A percentile compares a stretch with the other conserved stretches of the same genome.
phyloP scores from a whole-genome alignment of 2,329 filamentous ascomycete species.

The Fusarium luffae region DNA sequence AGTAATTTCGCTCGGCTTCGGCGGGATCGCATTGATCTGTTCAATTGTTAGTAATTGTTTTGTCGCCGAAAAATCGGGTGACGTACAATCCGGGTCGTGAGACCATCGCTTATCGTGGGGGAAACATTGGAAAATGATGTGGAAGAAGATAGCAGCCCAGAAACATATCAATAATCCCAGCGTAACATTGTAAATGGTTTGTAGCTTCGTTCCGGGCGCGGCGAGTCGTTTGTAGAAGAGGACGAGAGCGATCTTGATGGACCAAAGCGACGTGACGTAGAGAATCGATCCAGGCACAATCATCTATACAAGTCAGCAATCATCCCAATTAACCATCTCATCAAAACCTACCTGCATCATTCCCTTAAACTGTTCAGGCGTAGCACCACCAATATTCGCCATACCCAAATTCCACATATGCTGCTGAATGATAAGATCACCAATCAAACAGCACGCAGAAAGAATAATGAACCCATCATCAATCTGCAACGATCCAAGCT shows the following conservation, averaged over 20 bases:
- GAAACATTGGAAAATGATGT: slow-evolving; percentile 55
- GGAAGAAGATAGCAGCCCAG: slow-evolving; percentile 51
- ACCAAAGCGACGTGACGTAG: slow-evolving; percentile 55
- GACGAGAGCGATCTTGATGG: slow-evolving; percentile 55
- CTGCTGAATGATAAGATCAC: slow-evolving; percentile 40
- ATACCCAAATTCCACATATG: slow-evolving; percentile 44
- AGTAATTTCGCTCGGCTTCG: slow-evolving; percentile 36
- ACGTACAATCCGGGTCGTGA: background rate
- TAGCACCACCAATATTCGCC: slow-evolving; percentile 40
- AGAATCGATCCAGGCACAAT: slow-evolving; percentile 55
- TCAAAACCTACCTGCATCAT: slow-evolving; percentile 40
- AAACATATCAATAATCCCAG: slow-evolving; percentile 47
- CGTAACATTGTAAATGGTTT: slow-evolving; percentile 52
- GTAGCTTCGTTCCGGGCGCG: slow-evolving; percentile 49
- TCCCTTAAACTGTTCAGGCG: slow-evolving; percentile 37
- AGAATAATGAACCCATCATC: slow-evolving; percentile 38
- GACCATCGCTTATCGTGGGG: slow-evolving; percentile 50
- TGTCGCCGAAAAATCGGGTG: too few relatives aligned
- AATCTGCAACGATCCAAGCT: slow-evolving; percentile 27
- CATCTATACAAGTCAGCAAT: slow-evolving; percentile 42
- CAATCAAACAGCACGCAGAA: slow-evolving; percentile 36
- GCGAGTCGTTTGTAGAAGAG: slow-evolving; percentile 56
- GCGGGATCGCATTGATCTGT: slow-evolving; percentile 32
- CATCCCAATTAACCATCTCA: too few relatives aligned
- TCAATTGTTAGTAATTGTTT: too few relatives aligned